These are phyloP conservation scores for Gossypium arboreum DNA, from an alignment of 345 rosid genomes.

Conservation along the genomic window DNA sequence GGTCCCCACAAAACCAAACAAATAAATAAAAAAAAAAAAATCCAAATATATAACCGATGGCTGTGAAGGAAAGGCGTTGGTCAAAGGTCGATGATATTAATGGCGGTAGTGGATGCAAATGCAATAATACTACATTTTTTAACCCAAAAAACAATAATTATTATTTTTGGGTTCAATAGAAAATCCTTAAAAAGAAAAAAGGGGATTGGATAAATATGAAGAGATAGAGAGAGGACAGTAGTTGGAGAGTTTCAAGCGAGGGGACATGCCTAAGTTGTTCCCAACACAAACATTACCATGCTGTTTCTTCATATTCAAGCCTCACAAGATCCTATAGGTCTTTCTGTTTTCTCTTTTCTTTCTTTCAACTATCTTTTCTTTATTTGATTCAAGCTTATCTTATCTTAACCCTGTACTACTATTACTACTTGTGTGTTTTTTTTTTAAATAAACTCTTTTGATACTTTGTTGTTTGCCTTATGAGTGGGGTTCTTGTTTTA, in stretches of 20 bases:
- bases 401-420: not conserved
- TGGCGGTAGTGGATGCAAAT: not conserved
- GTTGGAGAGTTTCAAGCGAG: conserved; percentile 30
- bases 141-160: too few species aligned
- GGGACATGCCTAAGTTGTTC: conserved; percentile 49
- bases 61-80: not conserved
- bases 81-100: not conserved
- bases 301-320: conserved; percentile 18
- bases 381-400: not conserved
- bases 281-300: conserved; percentile 36
- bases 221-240: conserved; percentile 6
- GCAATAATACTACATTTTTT: not conserved
- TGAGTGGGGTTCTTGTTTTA: conserved; percentile 13
- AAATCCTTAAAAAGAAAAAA: not conserved
- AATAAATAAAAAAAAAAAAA: too few species aligned
- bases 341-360: not conserved
- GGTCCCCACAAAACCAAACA: not conserved
- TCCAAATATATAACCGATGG: too few species aligned
- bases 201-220: not conserved
- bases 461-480: not conserved
- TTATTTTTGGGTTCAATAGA: too few species aligned
- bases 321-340: conserved; percentile 30
- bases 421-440: not conserved
- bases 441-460: not conserved
- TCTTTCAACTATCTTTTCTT: not conserved